Base-by-base conservation (phyloP, 805 yeast species). In the Candida pini region DNA sequence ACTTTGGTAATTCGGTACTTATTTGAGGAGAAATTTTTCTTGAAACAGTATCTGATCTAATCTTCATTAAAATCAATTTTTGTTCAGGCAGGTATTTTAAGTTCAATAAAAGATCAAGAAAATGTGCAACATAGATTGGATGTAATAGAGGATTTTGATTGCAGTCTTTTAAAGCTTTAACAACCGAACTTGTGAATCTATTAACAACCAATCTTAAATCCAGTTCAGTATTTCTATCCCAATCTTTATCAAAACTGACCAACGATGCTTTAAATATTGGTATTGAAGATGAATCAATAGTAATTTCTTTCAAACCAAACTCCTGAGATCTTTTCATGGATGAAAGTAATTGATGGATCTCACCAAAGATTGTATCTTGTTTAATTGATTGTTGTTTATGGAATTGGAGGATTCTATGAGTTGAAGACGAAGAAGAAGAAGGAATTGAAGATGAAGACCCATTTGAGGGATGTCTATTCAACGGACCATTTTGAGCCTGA, bases 221-320 rank as follows among this genome's bases (percentile, higher is more conserved):
- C 29, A 30, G 21, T 14, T 38, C 43, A 4, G 6, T 9, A 2
- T 12, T 8, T 7, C 25, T 9, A 24, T 40, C 43, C 30, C 34
- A 38, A 5, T 28, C n/a, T 3, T 17, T 16, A 12, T 27, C 38
- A 14, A 47, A 44, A 23, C 26, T 36, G 2, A 35, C 25, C 16
- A 47, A 18, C 43, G 40, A 43, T 10, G 31, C 25, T 31, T 40
- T 43, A 33, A 47, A 45, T 5, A 30, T 19, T 14, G 39, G 40
- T 14, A 18, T 27, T 6, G 34, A 40, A 2, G 36, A 41, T 3
- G 23, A 9, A 16, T 38, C 39, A 6, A 41, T 24, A 8, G 31
- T 37, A 21, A 36, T 5, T 5, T 36, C 40, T 3, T 21, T 6
- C 3, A 45, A 18, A 6, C 35, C 43, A 4, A 39, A 22, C 15